Evolutionary conservation across 257 asterid species (phyloP), one percentile per base, ranked within the genome.

Genomic region (Fraxinus quadrangulata): DNA sequence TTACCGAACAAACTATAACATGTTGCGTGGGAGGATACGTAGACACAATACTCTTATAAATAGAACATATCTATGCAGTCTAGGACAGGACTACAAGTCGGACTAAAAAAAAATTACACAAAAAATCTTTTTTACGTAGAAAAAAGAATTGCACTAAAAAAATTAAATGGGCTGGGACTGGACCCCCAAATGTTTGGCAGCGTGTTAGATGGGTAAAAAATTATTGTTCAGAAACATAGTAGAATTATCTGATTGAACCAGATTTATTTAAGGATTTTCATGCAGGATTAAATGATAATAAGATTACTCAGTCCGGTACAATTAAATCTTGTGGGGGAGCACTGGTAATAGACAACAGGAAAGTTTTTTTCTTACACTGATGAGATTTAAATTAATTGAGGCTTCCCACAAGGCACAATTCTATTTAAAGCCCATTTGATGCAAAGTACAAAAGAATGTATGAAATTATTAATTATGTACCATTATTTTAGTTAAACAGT

Each of bases 371-470:
- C 42, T 37, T 51, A 56, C 14, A 34, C 40, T 56, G 16, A 68
- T 54, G 79, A 51, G 42, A 61, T 74, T 78, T 75, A 21, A 61
- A 21, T 61, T 39, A 74, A 75, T 78, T 78, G 75, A 61, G 85
- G 82, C 49, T 47, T 73, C 63, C 76, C 79, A 73, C 31, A 70
- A 69, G 70, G 59, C 72, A 77, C 56, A 73, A 69, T 69, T 73
- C 37, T 40, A 74, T 61, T 82, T 63, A 82, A 82, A 75, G 77
- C 42, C 39, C 33, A 73, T 59, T 82, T 61, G 75, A 78, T 61
- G 66, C 61, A 42, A 74, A 68, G 82, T 81, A 73, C 82, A 30
- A 68, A 45, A 69, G 74, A 78, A 77, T 73, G 69, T 56, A 26
- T 51, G 19, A 28, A 42, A 56, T 69, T 26, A 73, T 77, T 74